Conservation (phyloP, 352 stramenopile genomes). For the Phytophthora foliorum region DNA sequence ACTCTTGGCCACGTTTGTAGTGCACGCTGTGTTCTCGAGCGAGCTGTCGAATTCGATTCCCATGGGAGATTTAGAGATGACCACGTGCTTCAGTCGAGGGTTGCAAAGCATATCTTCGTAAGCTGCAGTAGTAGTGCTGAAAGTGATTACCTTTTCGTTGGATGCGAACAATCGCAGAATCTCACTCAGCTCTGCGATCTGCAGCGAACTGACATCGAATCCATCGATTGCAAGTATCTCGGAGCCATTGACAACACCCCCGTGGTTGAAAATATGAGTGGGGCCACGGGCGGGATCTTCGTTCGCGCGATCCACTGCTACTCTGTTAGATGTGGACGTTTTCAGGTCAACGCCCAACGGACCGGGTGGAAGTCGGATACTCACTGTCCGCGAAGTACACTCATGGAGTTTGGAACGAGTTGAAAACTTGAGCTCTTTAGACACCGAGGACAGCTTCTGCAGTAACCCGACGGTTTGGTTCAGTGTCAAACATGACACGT, state of each 20-base stretch:
- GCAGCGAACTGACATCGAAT: constrained; percentile 50
- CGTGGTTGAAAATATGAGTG: constrained; percentile 52
- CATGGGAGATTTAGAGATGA: constrained; percentile 33
- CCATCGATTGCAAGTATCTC: constrained; percentile 64
- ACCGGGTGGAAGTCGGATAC: constrained; percentile 52
- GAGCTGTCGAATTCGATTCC: constrained; percentile 47
- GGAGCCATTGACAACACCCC: constrained; percentile 56
- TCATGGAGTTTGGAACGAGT: constrained; percentile 18
- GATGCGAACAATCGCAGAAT: constrained; percentile 46
- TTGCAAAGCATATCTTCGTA: constrained; percentile 47
- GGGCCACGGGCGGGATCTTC: constrained; percentile 40
- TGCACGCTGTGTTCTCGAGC: constrained; percentile 19
- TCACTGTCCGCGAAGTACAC: constrained; percentile 36
- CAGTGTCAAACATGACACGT: constrained; percentile 61
- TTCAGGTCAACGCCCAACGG: constrained; percentile 68
- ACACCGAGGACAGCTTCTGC: constrained; percentile 50
- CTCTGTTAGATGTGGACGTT: constrained; percentile 45
- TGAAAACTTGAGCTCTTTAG: constrained; percentile 55
- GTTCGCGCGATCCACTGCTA: constrained; percentile 60
- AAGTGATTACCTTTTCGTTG: constrained; percentile 69
- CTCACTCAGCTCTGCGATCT: constrained; percentile 46
- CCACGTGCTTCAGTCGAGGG: constrained; percentile 22
- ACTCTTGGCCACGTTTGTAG: constrained; percentile 9
- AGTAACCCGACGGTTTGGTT: constrained; percentile 49
- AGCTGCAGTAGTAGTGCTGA: constrained; percentile 50